phyloP scores from a whole-genome alignment of 306 rosid genomes.

The Trichosanthes cucumerina region DNA sequence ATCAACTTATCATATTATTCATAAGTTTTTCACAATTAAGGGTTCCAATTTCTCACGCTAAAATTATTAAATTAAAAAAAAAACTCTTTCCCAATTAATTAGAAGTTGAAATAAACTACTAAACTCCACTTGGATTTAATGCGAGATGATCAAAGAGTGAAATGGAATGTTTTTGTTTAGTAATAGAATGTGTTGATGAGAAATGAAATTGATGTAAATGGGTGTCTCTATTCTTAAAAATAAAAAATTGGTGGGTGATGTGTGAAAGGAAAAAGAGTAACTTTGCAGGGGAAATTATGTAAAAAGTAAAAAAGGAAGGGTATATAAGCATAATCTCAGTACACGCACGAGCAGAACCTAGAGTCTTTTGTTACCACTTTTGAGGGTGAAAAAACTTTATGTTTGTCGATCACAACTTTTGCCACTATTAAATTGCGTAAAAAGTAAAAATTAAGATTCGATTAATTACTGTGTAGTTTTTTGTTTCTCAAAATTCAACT shows the following conservation, averaged over 20 bases:
- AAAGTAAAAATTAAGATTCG: too few species aligned
- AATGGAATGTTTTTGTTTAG: background rate
- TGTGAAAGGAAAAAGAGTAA: background rate
- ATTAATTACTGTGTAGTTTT: too few species aligned
- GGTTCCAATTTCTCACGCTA: too few species aligned
- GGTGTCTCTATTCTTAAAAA: background rate
- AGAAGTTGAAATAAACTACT: too few species aligned
- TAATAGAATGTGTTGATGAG: background rate
- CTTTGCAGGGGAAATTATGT: background rate
- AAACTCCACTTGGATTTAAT: too few species aligned
- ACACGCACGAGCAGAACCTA: background rate
- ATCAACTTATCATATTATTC: too few species aligned
- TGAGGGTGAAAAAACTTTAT: background rate
- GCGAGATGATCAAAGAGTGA: background rate
- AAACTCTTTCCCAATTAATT: too few species aligned
- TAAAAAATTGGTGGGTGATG: background rate
- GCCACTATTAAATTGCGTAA: background rate
- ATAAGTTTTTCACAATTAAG: too few species aligned
- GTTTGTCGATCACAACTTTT: background rate
- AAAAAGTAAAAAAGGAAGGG: background rate
- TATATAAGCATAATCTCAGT: background rate
- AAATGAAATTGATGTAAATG: background rate
- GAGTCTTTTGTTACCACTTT: background rate
- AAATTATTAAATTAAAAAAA: too few species aligned
- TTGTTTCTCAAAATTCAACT: too few species aligned